phyloP scores from a whole-genome alignment of 208 protist species.

The Trypanosoma avium region DNA sequence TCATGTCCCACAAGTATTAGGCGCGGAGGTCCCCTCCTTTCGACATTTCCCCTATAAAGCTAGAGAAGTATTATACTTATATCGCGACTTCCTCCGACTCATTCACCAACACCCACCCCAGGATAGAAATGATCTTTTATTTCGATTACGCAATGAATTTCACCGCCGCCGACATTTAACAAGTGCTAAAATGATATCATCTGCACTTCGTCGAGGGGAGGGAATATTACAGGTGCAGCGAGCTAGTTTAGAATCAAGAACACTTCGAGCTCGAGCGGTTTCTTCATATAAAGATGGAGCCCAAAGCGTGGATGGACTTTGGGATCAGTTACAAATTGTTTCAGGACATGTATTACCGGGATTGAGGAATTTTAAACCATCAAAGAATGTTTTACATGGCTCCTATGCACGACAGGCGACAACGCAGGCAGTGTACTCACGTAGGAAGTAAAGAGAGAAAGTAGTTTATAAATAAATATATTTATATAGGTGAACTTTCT shows the following conservation, averaged over 20 bases:
- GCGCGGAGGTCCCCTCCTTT: conserved; percentile 69
- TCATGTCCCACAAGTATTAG: conserved; percentile 57
- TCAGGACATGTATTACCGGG: conserved; percentile 73
- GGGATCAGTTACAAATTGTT: conserved; percentile 70
- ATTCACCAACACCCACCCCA: conserved; percentile 70
- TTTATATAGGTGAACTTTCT: background rate
- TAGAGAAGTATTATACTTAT: conserved; percentile 66
- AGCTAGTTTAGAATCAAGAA: conserved; percentile 46
- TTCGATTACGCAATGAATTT: conserved; percentile 84
- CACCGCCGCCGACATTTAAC: conserved; percentile 59
- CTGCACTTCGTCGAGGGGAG: conserved; percentile 62
- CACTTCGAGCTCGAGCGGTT: conserved; percentile 28
- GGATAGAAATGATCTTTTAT: conserved; percentile 67
- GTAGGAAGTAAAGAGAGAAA: conserved; percentile 26
- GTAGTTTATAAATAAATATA: background rate
- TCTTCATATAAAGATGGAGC: conserved; percentile 48
- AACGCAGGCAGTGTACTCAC: conserved; percentile 48
- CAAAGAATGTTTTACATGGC: conserved; percentile 35
- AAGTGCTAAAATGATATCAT: conserved; percentile 59
- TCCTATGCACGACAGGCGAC: conserved; percentile 46
- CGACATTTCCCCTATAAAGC: conserved; percentile 69
- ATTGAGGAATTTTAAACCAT: conserved; percentile 51
- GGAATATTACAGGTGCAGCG: conserved; percentile 69
- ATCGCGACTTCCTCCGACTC: conserved; percentile 78
- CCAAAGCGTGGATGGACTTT: conserved; percentile 66